Percentiles rank a stretch among this genome's conserved stretches.
Evolutionary conservation across 2,329 filamentous ascomycete genomes (phyloP).

Genomic region (Penicillium sp.): DNA sequence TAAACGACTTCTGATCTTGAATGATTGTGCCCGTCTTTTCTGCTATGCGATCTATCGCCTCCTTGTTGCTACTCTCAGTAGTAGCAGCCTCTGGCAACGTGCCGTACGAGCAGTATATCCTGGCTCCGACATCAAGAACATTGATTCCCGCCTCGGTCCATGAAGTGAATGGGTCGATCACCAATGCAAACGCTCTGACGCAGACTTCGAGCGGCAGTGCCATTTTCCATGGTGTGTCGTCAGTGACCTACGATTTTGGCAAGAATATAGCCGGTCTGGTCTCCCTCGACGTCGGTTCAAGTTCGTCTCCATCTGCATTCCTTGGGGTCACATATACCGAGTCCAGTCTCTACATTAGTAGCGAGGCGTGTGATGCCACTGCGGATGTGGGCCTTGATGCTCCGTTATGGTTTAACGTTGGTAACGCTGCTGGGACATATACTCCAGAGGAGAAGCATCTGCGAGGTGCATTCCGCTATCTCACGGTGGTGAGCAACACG

Average conservation of each 20-base stretch:
- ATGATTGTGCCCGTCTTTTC: too few species aligned
- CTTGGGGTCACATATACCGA: constrained; percentile 44
- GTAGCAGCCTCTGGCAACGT: constrained; percentile 11
- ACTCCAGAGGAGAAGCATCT: constrained; percentile 43
- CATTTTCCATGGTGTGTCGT: constrained; percentile 27
- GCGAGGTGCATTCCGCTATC: constrained; percentile 48
- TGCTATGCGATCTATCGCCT: too few species aligned
- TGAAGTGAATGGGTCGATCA: constrained; percentile 31
- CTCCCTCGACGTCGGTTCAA: constrained; percentile 29
- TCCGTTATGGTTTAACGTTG: constrained; percentile 48
- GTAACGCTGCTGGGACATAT: constrained; percentile 37
- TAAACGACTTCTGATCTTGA: too few species aligned
- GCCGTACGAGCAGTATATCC: constrained; percentile 35
- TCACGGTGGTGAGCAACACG: constrained; percentile 46
- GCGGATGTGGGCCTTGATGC: constrained; percentile 49
- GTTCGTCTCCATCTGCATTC: constrained; percentile 27
- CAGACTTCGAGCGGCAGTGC: background rate
- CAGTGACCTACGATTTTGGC: constrained; percentile 41
- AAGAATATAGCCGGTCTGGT: constrained; percentile 43
- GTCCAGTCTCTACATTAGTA: constrained; percentile 49
- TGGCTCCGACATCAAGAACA: constrained; percentile 31
- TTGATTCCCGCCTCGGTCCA: constrained; percentile 27
- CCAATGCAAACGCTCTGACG: constrained; percentile 20
- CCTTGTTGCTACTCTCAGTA: constrained; percentile 4
- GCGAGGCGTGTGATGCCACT: constrained; percentile 47